Evolutionary conservation across 306 rosid genomes (phyloP), one percentile per base, ranked within the genome.

Genomic region (Prunus armeniaca): DNA sequence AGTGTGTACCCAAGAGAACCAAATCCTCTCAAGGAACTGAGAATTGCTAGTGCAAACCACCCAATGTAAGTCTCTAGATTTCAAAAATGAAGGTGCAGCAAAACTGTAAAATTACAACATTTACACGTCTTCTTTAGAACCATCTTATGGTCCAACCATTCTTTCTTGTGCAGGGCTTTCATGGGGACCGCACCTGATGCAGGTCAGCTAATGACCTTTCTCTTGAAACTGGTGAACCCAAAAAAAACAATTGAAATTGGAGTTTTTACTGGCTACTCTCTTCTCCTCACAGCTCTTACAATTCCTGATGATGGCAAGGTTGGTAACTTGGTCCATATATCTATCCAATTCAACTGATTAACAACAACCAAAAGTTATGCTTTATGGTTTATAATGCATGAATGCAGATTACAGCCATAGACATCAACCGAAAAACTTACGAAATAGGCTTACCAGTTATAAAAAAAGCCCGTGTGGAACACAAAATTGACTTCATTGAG

Each of bases 1-100:
- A 82, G 84, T 72, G 93, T 88, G 50, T 88, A 80, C 76, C 91
- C 96, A 30, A 69, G 96, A 67, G 93, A 91, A 63, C 69, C 88
- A 3, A 64, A 83, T 71, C 74, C 83, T 77, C 86, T 91, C 24
- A 86, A 79, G 77, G 89, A 91, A 69, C 78, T 90, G 55, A 85
- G 91, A 49, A 62, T 60, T 63, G 81, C 61, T 52, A 79, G 83
- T 52, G 25, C 71, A 38, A 65, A 20, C 57, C 86, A 88, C 57
- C 88, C 93, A 47, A 28, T 66, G 90, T 85, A 78, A 54, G 55
- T 27, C 19, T 22, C 24, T 17, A 65, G 18, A 65, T 65, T 67
- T 41, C 25, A 41, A 7, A 14, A 46, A 24, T 15, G 14, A 24
- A 6, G 57, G 9, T 15, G 73, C 20, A 7, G 43, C 14, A 22